Percentiles rank a stretch among this genome's conserved stretches.
phyloP scores from a whole-genome alignment of 805 yeast genomes.

The Pachysolen tannophilus region DNA sequence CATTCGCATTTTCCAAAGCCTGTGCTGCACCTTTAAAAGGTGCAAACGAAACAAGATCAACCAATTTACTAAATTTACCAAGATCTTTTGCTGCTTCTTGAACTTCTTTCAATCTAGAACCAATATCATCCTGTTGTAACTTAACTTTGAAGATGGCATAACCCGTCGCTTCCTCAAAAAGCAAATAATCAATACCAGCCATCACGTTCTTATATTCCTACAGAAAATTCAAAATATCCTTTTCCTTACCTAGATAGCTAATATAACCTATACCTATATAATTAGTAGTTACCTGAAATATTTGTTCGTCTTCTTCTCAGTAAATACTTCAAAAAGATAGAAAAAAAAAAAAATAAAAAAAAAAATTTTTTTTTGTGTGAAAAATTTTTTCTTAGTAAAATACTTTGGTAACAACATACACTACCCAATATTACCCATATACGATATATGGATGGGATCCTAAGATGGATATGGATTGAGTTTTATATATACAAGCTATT shows the following conservation, averaged over 20 bases:
- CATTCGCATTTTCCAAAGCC: conserved; percentile 97
- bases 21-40: conserved; percentile 99
- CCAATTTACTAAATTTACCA: conserved; percentile 80
- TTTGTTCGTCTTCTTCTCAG: neutral
- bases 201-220: conserved; percentile 17
- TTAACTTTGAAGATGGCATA: conserved; percentile 93
- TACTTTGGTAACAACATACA: too few relatives aligned
- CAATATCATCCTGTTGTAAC: conserved; percentile 90
- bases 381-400: too few relatives aligned
- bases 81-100: conserved; percentile 85
- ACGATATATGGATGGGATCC: too few relatives aligned
- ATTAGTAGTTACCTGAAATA: neutral
- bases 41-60: conserved; percentile 90
- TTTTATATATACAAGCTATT: too few relatives aligned
- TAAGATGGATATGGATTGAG: too few relatives aligned
- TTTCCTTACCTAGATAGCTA: too few relatives aligned
- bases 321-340: neutral
- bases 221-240: neutral
- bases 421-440: too few relatives aligned
- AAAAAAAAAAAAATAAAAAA: neutral
- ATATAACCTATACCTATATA: conserved; percentile 2
- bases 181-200: conserved; percentile 83
- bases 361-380: neutral
- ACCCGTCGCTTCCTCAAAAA: conserved; percentile 98
- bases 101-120: conserved; percentile 87